Evolutionary conservation across 495 filamentous ascomycete genomes (phyloP).

Genomic region (Penicillium mononematosum): DNA sequence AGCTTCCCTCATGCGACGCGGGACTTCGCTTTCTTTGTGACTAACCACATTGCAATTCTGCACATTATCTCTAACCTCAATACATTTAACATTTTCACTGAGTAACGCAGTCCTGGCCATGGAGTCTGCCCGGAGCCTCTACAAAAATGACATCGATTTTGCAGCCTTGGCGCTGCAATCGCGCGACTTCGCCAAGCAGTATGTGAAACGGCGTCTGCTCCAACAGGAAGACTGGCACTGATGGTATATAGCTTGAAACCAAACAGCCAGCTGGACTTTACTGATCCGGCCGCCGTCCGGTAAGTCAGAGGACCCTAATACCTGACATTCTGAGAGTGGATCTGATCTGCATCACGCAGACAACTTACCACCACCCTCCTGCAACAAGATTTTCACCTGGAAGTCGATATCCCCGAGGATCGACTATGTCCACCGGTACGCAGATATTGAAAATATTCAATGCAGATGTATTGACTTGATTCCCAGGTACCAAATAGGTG

Average conservation of each 20-base stretch:
- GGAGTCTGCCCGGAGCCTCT: conserved; percentile 44
- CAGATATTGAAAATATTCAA: not conserved
- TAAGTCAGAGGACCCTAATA: conserved; percentile 26
- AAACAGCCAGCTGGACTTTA: conserved; percentile 76
- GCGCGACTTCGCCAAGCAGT: conserved; percentile 58
- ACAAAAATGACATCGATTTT: conserved; percentile 65
- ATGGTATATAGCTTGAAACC: conserved; percentile 47
- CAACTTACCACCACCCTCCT: conserved; percentile 81
- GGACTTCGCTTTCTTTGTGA: not conserved
- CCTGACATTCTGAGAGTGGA: not conserved
- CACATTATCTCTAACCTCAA: not conserved
- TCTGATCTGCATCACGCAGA: conserved; percentile 33
- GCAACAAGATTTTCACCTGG: conserved; percentile 68
- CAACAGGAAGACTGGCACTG: conserved; percentile 5
- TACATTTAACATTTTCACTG: not conserved
- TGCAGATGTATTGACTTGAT: conserved; percentile 5
- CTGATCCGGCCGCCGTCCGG: conserved; percentile 72
- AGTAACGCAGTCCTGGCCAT: conserved; percentile 15
- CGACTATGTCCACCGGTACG: conserved; percentile 87
- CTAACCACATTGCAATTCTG: not conserved
- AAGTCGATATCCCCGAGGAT: conserved; percentile 68
- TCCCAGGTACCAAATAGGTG: conserved; percentile 66
- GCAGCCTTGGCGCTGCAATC: conserved; percentile 55
- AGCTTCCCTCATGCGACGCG: not conserved
- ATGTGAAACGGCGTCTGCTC: conserved; percentile 17